Conservation (phyloP, 2,329 filamentous ascomycete species). For the Pseudogymnoascus sp. region DNA sequence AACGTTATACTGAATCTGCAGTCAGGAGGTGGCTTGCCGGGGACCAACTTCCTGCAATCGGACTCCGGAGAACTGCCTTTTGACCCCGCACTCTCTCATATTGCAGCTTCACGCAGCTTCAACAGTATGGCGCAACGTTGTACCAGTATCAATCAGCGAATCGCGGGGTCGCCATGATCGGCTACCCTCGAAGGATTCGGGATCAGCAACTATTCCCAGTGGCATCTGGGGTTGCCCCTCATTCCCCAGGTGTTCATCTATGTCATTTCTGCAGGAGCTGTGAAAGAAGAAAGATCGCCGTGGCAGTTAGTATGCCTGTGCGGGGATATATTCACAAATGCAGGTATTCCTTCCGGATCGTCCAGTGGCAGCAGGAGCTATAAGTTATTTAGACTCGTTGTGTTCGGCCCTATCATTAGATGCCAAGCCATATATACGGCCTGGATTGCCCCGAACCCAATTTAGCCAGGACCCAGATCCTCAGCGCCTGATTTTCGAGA, state of each 20-base stretch:
- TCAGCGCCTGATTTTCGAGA: constrained; percentile 1
- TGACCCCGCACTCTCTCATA: background rate
- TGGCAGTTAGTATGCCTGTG: background rate
- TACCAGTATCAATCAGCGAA: background rate
- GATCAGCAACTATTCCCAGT: background rate
- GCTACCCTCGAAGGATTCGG: background rate
- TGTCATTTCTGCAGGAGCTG: background rate
- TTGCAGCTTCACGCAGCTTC: background rate
- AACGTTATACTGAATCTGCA: background rate
- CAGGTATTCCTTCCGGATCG: constrained; percentile 5
- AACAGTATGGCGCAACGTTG: constrained; percentile 1
- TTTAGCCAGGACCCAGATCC: background rate
- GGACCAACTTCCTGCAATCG: background rate
- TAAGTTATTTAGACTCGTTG: background rate
- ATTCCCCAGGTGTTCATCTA: background rate
- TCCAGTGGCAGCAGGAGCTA: background rate
- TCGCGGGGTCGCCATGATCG: background rate
- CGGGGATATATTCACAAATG: constrained; percentile 2
- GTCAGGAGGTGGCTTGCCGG: background rate
- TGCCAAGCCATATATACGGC: background rate
- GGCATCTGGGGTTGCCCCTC: background rate
- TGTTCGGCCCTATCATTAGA: constrained; percentile 3
- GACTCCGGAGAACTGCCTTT: background rate
- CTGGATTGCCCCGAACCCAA: background rate
- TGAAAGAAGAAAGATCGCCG: background rate